Evolutionary conservation across 208 protist genomes (phyloP), one percentile per base, ranked within the genome.

Genomic region (Entamoeba dispar): DNA sequence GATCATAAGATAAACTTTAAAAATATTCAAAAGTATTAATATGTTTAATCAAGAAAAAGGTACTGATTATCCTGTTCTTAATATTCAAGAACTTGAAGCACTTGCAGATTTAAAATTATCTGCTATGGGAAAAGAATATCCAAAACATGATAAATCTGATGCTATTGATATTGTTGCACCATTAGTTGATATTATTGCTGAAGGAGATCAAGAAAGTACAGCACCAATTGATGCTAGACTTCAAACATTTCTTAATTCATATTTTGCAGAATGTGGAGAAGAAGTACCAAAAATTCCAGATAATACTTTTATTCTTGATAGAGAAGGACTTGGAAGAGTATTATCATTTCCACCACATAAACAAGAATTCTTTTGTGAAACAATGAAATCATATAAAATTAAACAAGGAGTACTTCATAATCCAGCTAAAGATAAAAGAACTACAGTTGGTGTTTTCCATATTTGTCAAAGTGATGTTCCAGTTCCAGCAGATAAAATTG

Each of bases 381-480:
- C 69, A 6, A 49, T 95, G 92, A 86, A 34, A 14, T 93, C 91
- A 12, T 95, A 95, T 38, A 91, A 93, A 49, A 17, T 94, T 49
- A 38, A 91, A 49, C 93, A 95, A 91, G 94, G 94, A 31, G 92
- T 96, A 14, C 57, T 96, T 7, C 86, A 95, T 92, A 96, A 96
- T 91, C 95, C 95, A 10, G 90, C 93, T 1, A 93, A 90, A 5
- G 95, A 95, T 77, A 92, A 92, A 47, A 92, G 95, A 51, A 95
- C 95, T 7, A 96, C 95, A 4, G 90, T 94, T n/a, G 95, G 94
- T 50, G 92, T 92, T 2, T 96, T 96, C 93, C 95, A 96, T 51
- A 61, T 96, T 73, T 91, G 49, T 55, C 92, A 95, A 57, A 92
- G 93, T 49, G 43, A n/a, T 61, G 49, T 95, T 5, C 93, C 94